Percentiles rank a stretch among this genome's conserved stretches.
These are phyloP conservation scores for Clarireedia hainanense DNA, from an alignment of 2,329 filamentous ascomycete genomes.

Conservation along the genomic window DNA sequence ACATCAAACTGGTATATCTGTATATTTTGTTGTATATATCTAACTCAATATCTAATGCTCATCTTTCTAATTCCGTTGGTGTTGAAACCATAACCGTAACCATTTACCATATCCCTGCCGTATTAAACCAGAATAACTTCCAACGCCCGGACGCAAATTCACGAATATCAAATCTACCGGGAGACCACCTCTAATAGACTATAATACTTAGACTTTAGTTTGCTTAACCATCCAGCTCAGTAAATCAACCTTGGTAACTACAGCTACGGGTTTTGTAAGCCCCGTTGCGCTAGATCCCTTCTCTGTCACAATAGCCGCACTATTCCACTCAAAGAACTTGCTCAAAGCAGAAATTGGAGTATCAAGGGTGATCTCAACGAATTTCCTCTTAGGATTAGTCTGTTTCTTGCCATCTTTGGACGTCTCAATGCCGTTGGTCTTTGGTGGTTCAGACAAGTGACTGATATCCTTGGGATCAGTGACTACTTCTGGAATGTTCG, in stretches of 20 bases:
- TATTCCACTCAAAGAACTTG: conserved; percentile 97
- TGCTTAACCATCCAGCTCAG: conserved; percentile 83
- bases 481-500: conserved; percentile 76
- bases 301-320: conserved; percentile 89
- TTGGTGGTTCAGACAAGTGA: conserved; percentile 25
- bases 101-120: not conserved
- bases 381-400: conserved; percentile 53
- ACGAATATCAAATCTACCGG: no score
- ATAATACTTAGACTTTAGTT: conserved; percentile 28
- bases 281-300: conserved; percentile 41
- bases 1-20: no score
- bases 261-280: conserved; percentile 71
- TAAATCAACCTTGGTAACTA: conserved; percentile 95
- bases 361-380: conserved; percentile 89
- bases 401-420: conserved; percentile 29
- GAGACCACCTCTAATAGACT: not conserved
- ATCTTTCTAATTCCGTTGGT: not conserved
- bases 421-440: conserved; percentile 22
- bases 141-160: not conserved
- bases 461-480: conserved; percentile 71
- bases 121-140: not conserved
- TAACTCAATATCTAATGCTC: no score
- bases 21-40: no score
- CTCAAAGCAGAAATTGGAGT: conserved; percentile 77
- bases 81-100: not conserved